Base-by-base conservation (phyloP, 495 filamentous ascomycete genomes). In the Tetracladium marchalianum region DNA sequence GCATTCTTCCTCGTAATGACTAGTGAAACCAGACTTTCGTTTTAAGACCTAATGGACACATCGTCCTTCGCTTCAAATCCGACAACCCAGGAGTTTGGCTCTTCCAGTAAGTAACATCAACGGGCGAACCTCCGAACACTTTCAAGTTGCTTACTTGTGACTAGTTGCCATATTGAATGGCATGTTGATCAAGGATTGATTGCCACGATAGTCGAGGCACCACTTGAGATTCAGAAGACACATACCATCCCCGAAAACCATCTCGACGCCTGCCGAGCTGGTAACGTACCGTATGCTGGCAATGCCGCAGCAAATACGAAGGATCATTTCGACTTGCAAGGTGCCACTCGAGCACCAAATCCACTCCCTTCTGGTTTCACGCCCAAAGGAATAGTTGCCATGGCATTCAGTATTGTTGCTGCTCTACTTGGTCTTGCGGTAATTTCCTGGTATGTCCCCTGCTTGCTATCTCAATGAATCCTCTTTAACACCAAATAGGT, bases 301-400 rank as follows among this genome's bases (percentile, higher is more conserved):
- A 94, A 94, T 57, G 87, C 87, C 0, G 87, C 85, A 0, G 87
- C 74, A 0, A 87, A 88, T 50, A 73, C 71, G 0, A 58, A 52
- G 0, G 64, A 93, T 53, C 62, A 76, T 12, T 62, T 89, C 2
- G 76, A 90, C 54, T 62, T 93, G 10, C 62, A 50, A 0, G 85
- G 85, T 5, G 68, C 78, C 55, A 82, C 77, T 40, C 62, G 39
- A 16, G 62, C 74, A 10, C 76, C 81, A 0, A 58, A 52, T 0
- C 72, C 68, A 39, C 51, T 92, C 16, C 85, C 84, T 0, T 69
- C 62, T 13, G 85, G 87, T 19, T 90, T 93, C 55, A 88, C 81
- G 2, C 54, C 78, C 0, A 67, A 69, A 17, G 87, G 87, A 3
- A 81, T 83, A 40, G 78, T 85, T 1, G 86, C 86, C 0, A 49